Conservation (phyloP, 2,329 filamentous ascomycete species). For the Ophiostoma sp. region DNA sequence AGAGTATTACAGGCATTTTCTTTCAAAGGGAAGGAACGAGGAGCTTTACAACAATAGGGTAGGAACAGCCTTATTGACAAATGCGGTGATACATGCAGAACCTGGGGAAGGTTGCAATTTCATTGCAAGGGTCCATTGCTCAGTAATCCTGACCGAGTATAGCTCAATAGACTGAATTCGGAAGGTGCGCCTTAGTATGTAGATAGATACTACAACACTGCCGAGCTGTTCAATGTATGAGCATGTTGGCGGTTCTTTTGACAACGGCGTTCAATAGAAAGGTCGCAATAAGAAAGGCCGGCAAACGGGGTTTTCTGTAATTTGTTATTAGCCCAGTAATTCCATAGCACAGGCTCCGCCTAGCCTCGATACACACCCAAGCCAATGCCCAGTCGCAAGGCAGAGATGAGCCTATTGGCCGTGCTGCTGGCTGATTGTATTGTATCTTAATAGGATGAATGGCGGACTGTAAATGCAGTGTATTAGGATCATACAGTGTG, state of each 20-base stretch:
- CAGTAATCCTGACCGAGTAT: too few species aligned
- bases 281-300: not conserved
- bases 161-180: not conserved
- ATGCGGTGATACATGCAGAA: not conserved
- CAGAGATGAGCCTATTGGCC: not conserved
- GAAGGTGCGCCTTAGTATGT: not conserved
- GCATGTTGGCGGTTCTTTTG: not conserved
- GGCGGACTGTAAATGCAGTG: not conserved
- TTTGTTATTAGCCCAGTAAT: not conserved
- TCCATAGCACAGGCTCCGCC: not conserved
- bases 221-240: not conserved
- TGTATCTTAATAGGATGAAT: too few species aligned
- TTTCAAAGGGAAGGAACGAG: not conserved
- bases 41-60: not conserved
- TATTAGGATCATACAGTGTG: not conserved
- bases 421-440: not conserved
- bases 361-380: not conserved
- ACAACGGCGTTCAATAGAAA: not conserved
- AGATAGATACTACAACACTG: not conserved
- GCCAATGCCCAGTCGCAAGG: conserved; percentile 2
- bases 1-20: not conserved
- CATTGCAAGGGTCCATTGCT: not conserved
- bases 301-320: not conserved
- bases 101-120: not conserved
- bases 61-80: not conserved